Base-by-base conservation (phyloP, 768 basidiomycete species). In the Naganishia randhawae region DNA sequence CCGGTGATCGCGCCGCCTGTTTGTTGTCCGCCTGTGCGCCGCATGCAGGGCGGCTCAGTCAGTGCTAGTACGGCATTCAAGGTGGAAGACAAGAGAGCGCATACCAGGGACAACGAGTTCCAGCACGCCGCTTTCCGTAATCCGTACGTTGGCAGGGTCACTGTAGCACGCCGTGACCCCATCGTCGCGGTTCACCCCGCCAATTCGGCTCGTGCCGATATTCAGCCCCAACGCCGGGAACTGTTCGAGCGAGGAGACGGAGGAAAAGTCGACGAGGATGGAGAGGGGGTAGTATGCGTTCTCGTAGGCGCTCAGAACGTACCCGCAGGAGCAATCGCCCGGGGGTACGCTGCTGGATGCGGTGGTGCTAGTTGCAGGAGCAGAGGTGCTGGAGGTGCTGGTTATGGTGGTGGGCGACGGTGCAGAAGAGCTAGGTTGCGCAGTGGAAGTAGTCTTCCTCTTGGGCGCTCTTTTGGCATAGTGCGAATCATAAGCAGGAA, bases 271-370 rank as follows among this genome's bases (percentile, higher is more conserved):
- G 45, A 33, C 63, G 63, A 64, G 8, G 45, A 64, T 64, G 45
- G 63, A 42, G n/a, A 32, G 9, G 14, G 63, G 63, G 63, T 64
- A 64, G 45, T 64, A 64, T 4, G 63, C 63, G n/a, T 64, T 33
- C 45, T 29, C 22, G 31, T 64, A 33, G 13, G 48, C 45, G 63
- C 63, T 33, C 63, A 64, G 48, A 37, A 64, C 3, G 39, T 61
- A 61, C 29, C 57, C 57, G 37, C 57, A 61, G 25, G 57, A 61
- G 37, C 57, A 61, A 25, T 61, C 57, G 25, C 2, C 37, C 11
- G 9, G 8, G 2, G 57, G 57, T 35, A 39, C 41, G 17, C 14
- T 25, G 57, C 39, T 39, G n/a, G 33, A 55, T 2, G 54, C 31
- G 32, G 33, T 33, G 37, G 29, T 37, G 8, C 5, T 55, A 19